Percentiles rank a stretch among this genome's conserved stretches.
phyloP scores from a whole-genome alignment of 257 asterid genomes.

The Primulina tabacum region DNA sequence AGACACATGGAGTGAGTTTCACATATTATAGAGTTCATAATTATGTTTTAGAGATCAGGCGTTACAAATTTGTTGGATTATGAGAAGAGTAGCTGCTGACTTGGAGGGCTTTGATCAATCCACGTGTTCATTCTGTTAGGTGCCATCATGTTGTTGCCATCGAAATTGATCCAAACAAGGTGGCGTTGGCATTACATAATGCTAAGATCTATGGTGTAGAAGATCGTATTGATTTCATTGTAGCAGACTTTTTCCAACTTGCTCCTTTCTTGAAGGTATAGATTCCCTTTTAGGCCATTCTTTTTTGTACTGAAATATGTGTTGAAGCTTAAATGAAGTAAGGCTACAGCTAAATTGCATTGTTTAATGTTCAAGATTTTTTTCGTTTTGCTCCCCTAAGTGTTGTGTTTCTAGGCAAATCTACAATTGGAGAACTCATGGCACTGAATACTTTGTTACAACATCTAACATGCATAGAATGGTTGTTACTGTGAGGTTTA shows the following conservation, averaged over 20 bases:
- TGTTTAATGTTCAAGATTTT: no score
- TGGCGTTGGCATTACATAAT: conserved; percentile 58
- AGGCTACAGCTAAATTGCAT: no score
- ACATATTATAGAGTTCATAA: no score
- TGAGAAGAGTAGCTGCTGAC: no score
- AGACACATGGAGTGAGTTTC: no score
- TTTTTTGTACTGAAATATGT: no score
- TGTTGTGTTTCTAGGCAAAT: neutral
- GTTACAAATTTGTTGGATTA: no score
- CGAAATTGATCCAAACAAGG: conserved; percentile 72
- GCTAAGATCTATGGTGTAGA: conserved; percentile 87
- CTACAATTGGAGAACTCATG: neutral
- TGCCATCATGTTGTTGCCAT: conserved; percentile 72
- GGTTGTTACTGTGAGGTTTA: no score
- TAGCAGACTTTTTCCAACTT: conserved; percentile 83
- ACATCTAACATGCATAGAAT: neutral
- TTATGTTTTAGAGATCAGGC: no score
- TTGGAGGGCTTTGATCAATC: conserved; percentile 5
- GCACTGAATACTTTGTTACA: neutral
- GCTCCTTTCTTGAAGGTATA: conserved; percentile 51
- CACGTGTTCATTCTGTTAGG: conserved; percentile 35
- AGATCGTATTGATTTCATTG: conserved; percentile 67
- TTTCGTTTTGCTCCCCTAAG: no score
- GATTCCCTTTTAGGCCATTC: no score
- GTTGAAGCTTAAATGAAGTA: no score